These are phyloP conservation scores for Elaeis oleifera DNA, from an alignment of 202 grass and related monocot genomes.

Conservation along the genomic window DNA sequence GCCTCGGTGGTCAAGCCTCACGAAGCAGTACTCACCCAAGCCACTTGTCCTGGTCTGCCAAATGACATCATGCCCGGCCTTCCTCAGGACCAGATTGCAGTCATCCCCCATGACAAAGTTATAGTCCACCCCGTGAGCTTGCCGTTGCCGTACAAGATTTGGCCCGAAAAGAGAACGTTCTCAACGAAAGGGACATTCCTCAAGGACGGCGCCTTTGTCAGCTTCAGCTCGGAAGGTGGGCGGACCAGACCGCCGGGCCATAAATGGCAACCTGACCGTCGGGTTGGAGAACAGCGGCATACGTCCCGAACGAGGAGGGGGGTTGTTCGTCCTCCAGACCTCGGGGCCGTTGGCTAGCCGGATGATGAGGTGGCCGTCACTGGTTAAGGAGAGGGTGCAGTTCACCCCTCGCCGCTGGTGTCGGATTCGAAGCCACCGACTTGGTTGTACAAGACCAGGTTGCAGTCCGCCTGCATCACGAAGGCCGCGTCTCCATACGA, in stretches of 20 bases:
- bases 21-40: neutral
- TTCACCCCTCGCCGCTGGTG: conserved; percentile 3
- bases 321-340: too few species aligned
- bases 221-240: neutral
- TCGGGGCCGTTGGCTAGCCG: neutral
- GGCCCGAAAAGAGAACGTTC: conserved; percentile 10
- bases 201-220: too few species aligned
- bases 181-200: neutral
- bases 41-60: conserved; percentile 6
- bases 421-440: neutral
- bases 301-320: neutral
- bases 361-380: conserved; percentile 9
- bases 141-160: neutral
- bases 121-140: conserved; percentile 3
- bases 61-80: neutral
- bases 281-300: conserved; percentile 19
- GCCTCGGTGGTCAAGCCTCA: conserved; percentile 7
- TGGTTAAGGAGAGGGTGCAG: conserved; percentile 13
- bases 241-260: conserved; percentile 5
- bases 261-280: conserved; percentile 6
- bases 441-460: conserved; percentile 17
- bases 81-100: conserved; percentile 4
- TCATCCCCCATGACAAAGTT: conserved; percentile 1
- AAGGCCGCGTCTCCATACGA: conserved; percentile 3
- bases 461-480: conserved; percentile 15